A percentile compares a stretch with the other conserved stretches of the same genome.
Evolutionary conservation across 1,139 yeast species (phyloP).

Genomic region (Protomyces pachydermus): DNA sequence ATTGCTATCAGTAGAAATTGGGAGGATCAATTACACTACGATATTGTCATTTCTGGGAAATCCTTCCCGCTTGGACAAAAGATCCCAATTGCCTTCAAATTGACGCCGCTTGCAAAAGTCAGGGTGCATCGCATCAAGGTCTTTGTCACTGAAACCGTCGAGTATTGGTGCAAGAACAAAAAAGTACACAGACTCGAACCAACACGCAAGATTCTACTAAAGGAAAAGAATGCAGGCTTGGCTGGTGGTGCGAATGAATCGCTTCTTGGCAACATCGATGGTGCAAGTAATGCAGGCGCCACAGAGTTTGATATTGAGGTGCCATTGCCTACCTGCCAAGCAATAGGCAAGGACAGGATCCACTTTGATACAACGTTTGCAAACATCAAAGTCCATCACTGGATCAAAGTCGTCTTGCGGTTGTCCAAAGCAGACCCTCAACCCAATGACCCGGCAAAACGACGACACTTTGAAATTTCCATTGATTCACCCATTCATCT

Average conservation of each 20-base stretch:
- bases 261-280: slow-evolving; percentile 44
- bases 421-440: slow-evolving; percentile 54
- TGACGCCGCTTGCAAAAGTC: slow-evolving; percentile 83
- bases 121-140: slow-evolving; percentile 79
- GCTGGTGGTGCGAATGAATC: slow-evolving; percentile 28
- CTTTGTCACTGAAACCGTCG: slow-evolving; percentile 80
- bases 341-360: slow-evolving; percentile 44
- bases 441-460: slow-evolving; percentile 48
- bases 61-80: slow-evolving; percentile 76
- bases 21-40: slow-evolving; percentile 77
- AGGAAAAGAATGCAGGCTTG: slow-evolving; percentile 52
- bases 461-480: slow-evolving; percentile 85
- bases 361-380: slow-evolving; percentile 80
- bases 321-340: slow-evolving; percentile 61
- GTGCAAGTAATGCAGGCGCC: slow-evolving; percentile 34
- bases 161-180: slow-evolving; percentile 77
- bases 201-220: slow-evolving; percentile 64
- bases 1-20: slow-evolving; percentile 84
- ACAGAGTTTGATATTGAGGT: slow-evolving; percentile 77
- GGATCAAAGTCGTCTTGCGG: slow-evolving; percentile 83
- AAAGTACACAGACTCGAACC: slow-evolving; percentile 93
- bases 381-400: slow-evolving; percentile 80
- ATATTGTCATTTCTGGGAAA: slow-evolving; percentile 81
- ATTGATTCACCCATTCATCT: slow-evolving; percentile 88
- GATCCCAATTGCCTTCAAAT: slow-evolving; percentile 75